Evolutionary conservation across 2,329 filamentous ascomycete genomes (phyloP), one percentile per base, ranked within the genome.

Genomic region (Pseudogymnoascus sp.): DNA sequence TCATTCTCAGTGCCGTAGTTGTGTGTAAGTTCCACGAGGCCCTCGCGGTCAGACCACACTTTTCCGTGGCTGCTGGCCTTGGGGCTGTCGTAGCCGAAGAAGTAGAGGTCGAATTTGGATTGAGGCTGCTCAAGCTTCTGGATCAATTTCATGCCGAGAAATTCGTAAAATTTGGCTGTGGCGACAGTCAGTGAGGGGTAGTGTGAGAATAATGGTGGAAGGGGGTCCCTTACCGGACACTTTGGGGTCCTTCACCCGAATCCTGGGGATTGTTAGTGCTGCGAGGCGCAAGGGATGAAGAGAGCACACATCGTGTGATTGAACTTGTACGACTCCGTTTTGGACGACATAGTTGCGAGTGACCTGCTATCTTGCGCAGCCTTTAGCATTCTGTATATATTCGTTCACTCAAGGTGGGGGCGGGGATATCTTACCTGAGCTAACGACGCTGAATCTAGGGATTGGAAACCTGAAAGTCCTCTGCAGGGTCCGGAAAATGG

Each of bases 231-330:
- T 79, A 89, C 88, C 77, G 40, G 88, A 91, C 73, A 82, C 85
- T 77, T 93, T 88, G 10, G 93, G 93, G 78, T 99, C 92, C 78
- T 97, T 97, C 73, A 97, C 89, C 75, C 93, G 89, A 74, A 96
- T 82, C 91, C 91, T 95, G 67, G 7, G 4, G 29, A 33, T 71
- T 60, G 62, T 64, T n/a, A 65, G 65, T 53, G 66, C 66, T 33
- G 2, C 40, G 60, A 11, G 17, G 37, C 4, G 19, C 19, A 15
- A 44, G 15, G 13, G n/a, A 4, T 61, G 1, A 9, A 23, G 19
- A 4, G 4, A 13, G 64, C 82, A 73, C 73, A 86, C 93, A 97
- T 97, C 64, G 90, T 89, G 80, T 95, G 90, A 77, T 95, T 93
- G 75, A 88, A 81, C 76, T 95, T 90, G 78, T 97, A 97, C 66